These are phyloP conservation scores for Darksidea phi DNA, from an alignment of 495 filamentous ascomycete species.

Conservation along the genomic window DNA sequence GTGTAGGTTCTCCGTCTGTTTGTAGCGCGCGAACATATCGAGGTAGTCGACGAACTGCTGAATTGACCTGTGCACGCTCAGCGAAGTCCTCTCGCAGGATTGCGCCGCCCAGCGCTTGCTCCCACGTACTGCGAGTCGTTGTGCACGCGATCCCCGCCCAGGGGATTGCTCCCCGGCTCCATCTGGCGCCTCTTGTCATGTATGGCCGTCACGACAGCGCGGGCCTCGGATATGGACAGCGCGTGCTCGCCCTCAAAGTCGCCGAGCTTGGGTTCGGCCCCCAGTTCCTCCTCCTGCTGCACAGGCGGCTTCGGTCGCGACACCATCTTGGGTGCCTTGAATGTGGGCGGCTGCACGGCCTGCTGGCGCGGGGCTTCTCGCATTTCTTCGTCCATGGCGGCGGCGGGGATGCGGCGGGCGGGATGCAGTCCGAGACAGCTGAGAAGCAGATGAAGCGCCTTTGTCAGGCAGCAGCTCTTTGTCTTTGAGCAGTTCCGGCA, in stretches of 20 bases:
- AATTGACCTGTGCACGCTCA: slow-evolving; percentile 53
- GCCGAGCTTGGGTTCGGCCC: slow-evolving; percentile 76
- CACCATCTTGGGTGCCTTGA: slow-evolving; percentile 29
- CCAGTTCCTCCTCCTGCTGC: slow-evolving; percentile 85
- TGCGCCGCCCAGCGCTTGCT: slow-evolving; percentile 27
- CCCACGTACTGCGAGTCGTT: slow-evolving; percentile 59
- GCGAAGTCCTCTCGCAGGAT: background rate
- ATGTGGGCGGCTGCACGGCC: slow-evolving; percentile 19
- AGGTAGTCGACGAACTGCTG: slow-evolving; percentile 87
- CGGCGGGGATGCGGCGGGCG: background rate
- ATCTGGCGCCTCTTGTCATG: slow-evolving; percentile 68
- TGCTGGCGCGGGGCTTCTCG: slow-evolving; percentile 19
- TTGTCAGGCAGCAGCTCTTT: background rate
- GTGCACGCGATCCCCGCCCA: slow-evolving; percentile 30
- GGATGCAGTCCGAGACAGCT: background rate
- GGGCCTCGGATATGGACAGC: slow-evolving; percentile 85
- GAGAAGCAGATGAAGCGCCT: background rate
- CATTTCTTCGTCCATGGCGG: slow-evolving; percentile 27
- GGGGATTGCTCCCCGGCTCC: slow-evolving; percentile 57
- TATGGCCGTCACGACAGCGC: slow-evolving; percentile 83
- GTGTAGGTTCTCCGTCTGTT: slow-evolving; percentile 88
- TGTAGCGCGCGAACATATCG: slow-evolving; percentile 90
- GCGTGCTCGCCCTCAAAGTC: slow-evolving; percentile 88
- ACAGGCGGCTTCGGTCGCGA: slow-evolving; percentile 49
- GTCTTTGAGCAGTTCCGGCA: background rate